These are phyloP conservation scores for Plenodomus lindquistii DNA, from an alignment of 2,329 filamentous ascomycete genomes.

Conservation along the genomic window DNA sequence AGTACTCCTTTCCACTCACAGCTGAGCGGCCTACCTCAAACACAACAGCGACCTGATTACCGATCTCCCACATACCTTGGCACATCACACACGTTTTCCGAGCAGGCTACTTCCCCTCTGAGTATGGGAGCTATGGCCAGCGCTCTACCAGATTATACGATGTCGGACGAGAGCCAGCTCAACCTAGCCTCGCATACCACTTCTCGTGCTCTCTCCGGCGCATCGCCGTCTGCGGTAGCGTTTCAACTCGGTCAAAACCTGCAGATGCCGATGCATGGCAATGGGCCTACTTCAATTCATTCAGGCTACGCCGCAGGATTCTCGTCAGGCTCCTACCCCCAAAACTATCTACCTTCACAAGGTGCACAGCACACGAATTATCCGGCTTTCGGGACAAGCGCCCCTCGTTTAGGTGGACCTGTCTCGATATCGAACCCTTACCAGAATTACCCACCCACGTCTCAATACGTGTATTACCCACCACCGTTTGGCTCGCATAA, in stretches of 20 bases:
- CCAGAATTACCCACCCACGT: conserved; percentile 35
- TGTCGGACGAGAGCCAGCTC: conserved; percentile 20
- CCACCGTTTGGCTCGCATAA: conserved; percentile 35
- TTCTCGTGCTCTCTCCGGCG: conserved; percentile 42
- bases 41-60: conserved; percentile 32
- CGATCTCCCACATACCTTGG: conserved; percentile 30
- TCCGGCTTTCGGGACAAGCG: conserved; percentile 25
- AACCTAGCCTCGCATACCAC: conserved; percentile 18
- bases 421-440: conserved; percentile 31
- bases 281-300: conserved; percentile 26
- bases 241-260: conserved; percentile 47
- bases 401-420: conserved; percentile 27
- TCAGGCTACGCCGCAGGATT: conserved; percentile 33
- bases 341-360: conserved; percentile 32
- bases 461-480: conserved; percentile 43
- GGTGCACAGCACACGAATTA: conserved; percentile 28
- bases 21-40: conserved; percentile 37
- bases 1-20: conserved; percentile 45
- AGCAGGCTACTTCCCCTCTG: conserved; percentile 31
- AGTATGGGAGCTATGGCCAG: conserved; percentile 44
- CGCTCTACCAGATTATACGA: conserved; percentile 42
- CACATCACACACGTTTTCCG: conserved; percentile 30
- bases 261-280: conserved; percentile 36
- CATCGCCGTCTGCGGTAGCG: conserved; percentile 45
- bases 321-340: conserved; percentile 31